phyloP scores from a whole-genome alignment of 805 yeast species.

The Ogataea parapolymorpha region DNA sequence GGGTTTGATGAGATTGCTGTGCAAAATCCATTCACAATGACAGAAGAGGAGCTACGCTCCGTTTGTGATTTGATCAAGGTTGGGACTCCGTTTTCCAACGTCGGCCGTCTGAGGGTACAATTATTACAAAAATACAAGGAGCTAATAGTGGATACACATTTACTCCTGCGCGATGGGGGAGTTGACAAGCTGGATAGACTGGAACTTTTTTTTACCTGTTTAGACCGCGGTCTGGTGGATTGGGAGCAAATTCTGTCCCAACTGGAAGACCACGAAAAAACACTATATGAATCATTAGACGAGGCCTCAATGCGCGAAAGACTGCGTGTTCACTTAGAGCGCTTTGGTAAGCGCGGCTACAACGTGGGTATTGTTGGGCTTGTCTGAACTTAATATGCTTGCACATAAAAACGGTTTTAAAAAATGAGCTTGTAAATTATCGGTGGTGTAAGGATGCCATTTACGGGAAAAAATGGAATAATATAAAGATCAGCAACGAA shows the following conservation, averaged over 20 bases:
- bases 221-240: conserved; percentile 54
- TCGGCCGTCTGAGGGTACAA: conserved; percentile 34
- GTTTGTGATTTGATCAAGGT: conserved; percentile 36
- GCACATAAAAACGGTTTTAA: no score
- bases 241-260: conserved; percentile 18
- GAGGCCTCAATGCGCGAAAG: conserved; percentile 13
- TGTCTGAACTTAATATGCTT: neutral
- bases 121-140: conserved; percentile 41
- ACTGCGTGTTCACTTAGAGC: conserved; percentile 16
- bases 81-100: conserved; percentile 25
- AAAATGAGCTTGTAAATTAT: neutral
- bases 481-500: conserved; percentile 7
- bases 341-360: conserved; percentile 12
- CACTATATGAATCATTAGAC: conserved; percentile 19
- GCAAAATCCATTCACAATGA: conserved; percentile 47
- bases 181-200: conserved; percentile 44
- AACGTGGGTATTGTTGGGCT: conserved; percentile 22
- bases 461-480: conserved; percentile 14
- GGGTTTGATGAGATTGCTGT: conserved; percentile 28
- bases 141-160: conserved; percentile 51
- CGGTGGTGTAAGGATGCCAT: conserved; percentile 15
- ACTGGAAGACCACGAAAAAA: conserved; percentile 1
- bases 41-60: conserved; percentile 35
- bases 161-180: conserved; percentile 40
- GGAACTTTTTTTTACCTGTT: conserved; percentile 52